Conservation (phyloP, 495 filamentous ascomycete genomes). For the Talaromyces proteolyticus region DNA sequence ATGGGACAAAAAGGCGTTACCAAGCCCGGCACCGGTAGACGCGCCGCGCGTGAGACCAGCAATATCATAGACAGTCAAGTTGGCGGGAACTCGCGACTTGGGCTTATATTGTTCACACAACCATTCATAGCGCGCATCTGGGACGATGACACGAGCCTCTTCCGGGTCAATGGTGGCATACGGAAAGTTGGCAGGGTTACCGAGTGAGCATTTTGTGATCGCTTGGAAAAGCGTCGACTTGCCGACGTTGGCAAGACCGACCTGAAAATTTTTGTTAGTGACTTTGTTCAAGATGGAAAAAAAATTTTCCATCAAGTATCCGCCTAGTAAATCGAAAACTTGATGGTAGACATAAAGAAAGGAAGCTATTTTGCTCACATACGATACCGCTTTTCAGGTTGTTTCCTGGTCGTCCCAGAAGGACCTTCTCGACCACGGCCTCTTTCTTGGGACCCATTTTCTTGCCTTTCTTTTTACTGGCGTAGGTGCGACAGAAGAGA, state of each 20-base stretch:
- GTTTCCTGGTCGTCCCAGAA: slow-evolving; percentile 91
- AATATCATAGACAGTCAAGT: slow-evolving; percentile 98
- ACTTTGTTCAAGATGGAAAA: background rate
- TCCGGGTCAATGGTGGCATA: slow-evolving; percentile 99
- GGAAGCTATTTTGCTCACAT: slow-evolving; percentile 48
- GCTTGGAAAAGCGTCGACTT: slow-evolving; percentile 99
- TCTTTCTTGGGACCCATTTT: slow-evolving; percentile 54
- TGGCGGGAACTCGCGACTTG: slow-evolving; percentile 91
- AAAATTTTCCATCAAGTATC: background rate
- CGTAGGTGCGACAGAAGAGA: slow-evolving; percentile 34
- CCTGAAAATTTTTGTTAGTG: slow-evolving; percentile 45
- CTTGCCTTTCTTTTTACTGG: slow-evolving; percentile 37
- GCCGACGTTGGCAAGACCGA: slow-evolving; percentile 98
- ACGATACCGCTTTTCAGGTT: slow-evolving; percentile 99
- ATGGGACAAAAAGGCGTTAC: slow-evolving; percentile 97
- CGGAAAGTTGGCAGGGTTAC: slow-evolving; percentile 99
- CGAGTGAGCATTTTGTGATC: slow-evolving; percentile 94
- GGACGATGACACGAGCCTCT: slow-evolving; percentile 96
- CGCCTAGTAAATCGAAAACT: too few relatives aligned
- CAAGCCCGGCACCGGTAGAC: slow-evolving; percentile 94
- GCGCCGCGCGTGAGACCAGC: slow-evolving; percentile 94
- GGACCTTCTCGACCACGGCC: slow-evolving; percentile 49
- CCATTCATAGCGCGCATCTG: slow-evolving; percentile 95
- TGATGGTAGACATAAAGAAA: background rate
- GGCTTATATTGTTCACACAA: slow-evolving; percentile 93